Percentiles rank a stretch among this genome's conserved stretches.
Evolutionary conservation across 805 yeast species (phyloP).

Genomic region (Peterozyma toletana): DNA sequence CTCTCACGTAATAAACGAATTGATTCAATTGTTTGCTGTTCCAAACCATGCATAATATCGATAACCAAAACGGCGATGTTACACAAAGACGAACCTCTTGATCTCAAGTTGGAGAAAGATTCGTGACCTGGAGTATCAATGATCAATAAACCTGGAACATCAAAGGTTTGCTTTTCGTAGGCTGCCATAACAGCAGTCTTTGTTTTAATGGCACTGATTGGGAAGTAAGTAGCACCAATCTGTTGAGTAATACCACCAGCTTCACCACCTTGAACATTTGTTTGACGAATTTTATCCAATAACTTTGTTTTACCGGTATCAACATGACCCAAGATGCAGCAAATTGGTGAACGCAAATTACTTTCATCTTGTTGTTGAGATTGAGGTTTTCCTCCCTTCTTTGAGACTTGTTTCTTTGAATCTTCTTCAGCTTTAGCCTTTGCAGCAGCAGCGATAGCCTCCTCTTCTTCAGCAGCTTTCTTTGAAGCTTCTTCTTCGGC

Average conservation of each 20-base stretch:
- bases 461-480: slow-evolving; percentile 16
- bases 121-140: slow-evolving; percentile 99
- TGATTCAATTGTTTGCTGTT: slow-evolving; percentile 95
- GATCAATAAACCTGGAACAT: slow-evolving; percentile 93
- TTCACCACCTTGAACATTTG: slow-evolving; percentile 99
- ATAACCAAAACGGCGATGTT: slow-evolving; percentile 97
- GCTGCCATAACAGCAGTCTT: slow-evolving; percentile 89
- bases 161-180: slow-evolving; percentile 78
- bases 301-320: slow-evolving; percentile 99
- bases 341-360: slow-evolving; percentile 94
- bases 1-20: slow-evolving; percentile 88
- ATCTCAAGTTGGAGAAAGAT: slow-evolving; percentile 93
- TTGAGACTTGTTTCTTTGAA: slow-evolving; percentile 13
- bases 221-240: slow-evolving; percentile 99
- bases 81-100: slow-evolving; percentile 98
- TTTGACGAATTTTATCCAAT: slow-evolving; percentile 94
- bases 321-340: slow-evolving; percentile 98
- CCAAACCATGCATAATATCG: slow-evolving; percentile 98
- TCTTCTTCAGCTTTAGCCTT: slow-evolving; percentile 11
- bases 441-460: slow-evolving; percentile 12
- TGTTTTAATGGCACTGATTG: slow-evolving; percentile 84
- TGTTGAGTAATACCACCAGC: slow-evolving; percentile 99
- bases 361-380: slow-evolving; percentile 28
- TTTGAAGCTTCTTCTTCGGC: slow-evolving; percentile 27
- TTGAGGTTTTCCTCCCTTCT: slow-evolving; percentile 26